Base-by-base conservation (phyloP, 768 basidiomycete genomes). In the Tylopilus balloui region DNA sequence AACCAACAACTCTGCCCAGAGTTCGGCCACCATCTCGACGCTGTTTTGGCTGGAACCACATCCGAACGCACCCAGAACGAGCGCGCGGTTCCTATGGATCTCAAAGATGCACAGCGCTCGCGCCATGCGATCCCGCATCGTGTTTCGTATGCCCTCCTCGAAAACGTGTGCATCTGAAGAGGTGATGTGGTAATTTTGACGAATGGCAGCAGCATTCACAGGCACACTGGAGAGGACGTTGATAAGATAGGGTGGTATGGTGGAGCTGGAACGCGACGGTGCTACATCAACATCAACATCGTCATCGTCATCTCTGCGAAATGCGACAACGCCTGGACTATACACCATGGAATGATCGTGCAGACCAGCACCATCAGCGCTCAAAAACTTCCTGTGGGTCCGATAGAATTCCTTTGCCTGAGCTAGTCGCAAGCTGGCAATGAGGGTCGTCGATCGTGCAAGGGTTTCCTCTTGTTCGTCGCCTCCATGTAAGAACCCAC, bases 41-140 rank as follows among this genome's bases (percentile, higher is more conserved):
- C 47, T 65, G 54, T 78, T 78, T 56, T 69, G 60, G 55, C 65
- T 70, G 14, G 65, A 70, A 19, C 73, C 72, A 42, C 73, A 75
- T 15, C 75, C 76, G 47, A 77, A 77, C 14, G 69, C 71, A 44
- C 76, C 76, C 3, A 77, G 65, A 10, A 78, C 63, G 25, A 78
- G 55, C 0, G 61, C 60, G 14, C 60, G 65, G 53, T 74, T 61
- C 23, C 74, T 73, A 14, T 63, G 60, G 20, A 65, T 63, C 57
- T 76, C 69, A 51, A 77, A 77, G 29, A 73, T 63, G n/a, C 69
- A 67, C 48, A 77, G 57, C 11, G 61, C 65, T 24, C 75, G 73
- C 1, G 71, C 76, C 76, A 77, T 78, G 34, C 77, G 73, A 45
- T 77, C 75, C 41, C 68, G 66, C 74, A 77, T 77, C 25, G 67